Conservation (phyloP, 1,139 yeast genomes). For the Yamadazyma jaroonii region DNA sequence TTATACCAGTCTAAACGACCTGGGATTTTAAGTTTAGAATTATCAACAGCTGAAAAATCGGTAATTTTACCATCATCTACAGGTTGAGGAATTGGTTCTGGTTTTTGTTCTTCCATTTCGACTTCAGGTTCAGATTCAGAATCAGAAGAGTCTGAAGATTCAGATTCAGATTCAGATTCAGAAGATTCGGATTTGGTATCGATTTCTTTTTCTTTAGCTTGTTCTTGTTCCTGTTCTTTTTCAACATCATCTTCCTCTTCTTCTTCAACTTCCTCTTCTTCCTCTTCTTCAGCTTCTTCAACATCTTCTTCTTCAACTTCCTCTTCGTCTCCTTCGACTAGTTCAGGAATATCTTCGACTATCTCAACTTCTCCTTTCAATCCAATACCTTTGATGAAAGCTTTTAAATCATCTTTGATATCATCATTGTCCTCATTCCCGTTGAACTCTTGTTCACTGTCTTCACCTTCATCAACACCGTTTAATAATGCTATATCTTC, state of each 20-base stretch:
- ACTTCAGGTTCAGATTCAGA: constrained; percentile 23
- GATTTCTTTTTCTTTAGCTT: constrained; percentile 15
- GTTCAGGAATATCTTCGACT: constrained; percentile 27
- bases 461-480: constrained; percentile 53
- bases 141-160: constrained; percentile 6
- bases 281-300: constrained; percentile 19
- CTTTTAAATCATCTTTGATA: constrained; percentile 56
- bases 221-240: constrained; percentile 18
- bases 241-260: constrained; percentile 19
- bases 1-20: constrained; percentile 79
- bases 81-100: constrained; percentile 16
- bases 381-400: constrained; percentile 70
- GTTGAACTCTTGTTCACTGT: constrained; percentile 61
- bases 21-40: constrained; percentile 58
- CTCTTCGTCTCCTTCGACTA: constrained; percentile 24
- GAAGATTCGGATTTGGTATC: constrained; percentile 17
- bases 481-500: constrained; percentile 57
- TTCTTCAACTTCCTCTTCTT: constrained; percentile 18
- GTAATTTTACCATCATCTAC: constrained; percentile 38
- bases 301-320: constrained; percentile 26
- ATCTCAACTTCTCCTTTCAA: constrained; percentile 43
- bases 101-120: constrained; percentile 22
- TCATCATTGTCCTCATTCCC: constrained; percentile 40
- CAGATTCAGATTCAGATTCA: constrained; percentile 19
- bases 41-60: constrained; percentile 52